Evolutionary conservation across 257 asterid genomes (phyloP), one percentile per base, ranked within the genome.

Genomic region (Solanum bukasovii): DNA sequence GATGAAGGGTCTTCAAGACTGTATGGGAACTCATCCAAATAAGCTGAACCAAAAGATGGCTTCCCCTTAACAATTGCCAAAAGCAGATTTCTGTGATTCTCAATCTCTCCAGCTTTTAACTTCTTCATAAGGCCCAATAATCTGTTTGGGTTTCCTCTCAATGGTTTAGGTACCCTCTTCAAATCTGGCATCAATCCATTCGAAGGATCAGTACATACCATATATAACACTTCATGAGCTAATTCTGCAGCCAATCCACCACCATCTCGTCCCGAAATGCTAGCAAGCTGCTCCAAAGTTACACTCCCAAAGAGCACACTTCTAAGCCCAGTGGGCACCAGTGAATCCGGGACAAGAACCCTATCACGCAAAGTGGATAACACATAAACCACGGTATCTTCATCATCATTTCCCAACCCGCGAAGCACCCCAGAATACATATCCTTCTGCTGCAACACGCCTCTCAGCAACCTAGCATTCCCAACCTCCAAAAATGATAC

Each of bases 301-400:
- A 93, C 96, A 68, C 95, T 97, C 79, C 99, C 99, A 79, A 96
- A 97, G 91, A 97, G 90, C 91, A 95, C 98, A 91, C 99, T 97
- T 88, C 98, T 94, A 29, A 93, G 95, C 70, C 94, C 94, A 2
- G 98, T 95, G 31, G 98, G 96, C 90, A 97, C 96, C 71, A 92
- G 88, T 8, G 99, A 97, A 79, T 93, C 98, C 0, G 92, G 93
- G 77, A 92, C 94, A 29, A 97, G 98, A 87, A 97, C 95, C 87
- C 89, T 93, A 83, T 95, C 97, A 2, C 94, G 90, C 88, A 97
- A 90, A 63, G 91, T 89, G 13, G 93, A 89, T 52, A 97, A 89
- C 84, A 95, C 89, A 89, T 91, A 87, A 68, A 91, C 91, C 74
- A 91, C 92, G 29, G 94, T 94, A 90, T 94, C 97, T 59, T 94